phyloP scores from a whole-genome alignment of 2,329 filamentous ascomycete species.

The Zymoseptoria brevis region DNA sequence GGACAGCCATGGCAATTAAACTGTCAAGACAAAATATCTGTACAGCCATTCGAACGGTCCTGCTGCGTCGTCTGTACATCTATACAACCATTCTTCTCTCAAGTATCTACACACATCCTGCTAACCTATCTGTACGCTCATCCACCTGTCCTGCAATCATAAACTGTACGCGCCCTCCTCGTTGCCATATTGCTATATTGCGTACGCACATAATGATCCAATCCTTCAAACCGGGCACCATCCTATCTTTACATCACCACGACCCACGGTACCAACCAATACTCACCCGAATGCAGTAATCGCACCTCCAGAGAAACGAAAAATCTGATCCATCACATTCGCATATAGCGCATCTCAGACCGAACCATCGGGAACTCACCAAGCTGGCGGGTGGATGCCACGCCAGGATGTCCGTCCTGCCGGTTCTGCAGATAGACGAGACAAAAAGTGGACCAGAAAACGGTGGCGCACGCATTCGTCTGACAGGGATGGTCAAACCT shows the following conservation, averaged over 20 bases:
- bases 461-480: not conserved
- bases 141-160: not conserved
- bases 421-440: not conserved
- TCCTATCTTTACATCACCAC: not conserved
- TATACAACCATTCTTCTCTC: not conserved
- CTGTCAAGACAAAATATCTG: not conserved
- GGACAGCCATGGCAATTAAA: not conserved
- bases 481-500: not conserved
- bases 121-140: not conserved
- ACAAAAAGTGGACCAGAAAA: not conserved
- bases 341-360: not conserved
- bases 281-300: not conserved
- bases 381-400: conserved; percentile 1
- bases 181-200: too few species aligned
- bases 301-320: not conserved
- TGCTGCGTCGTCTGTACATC: not conserved
- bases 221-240: too few species aligned
- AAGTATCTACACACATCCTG: not conserved
- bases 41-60: not conserved
- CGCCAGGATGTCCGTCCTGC: not conserved
- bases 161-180: too few species aligned
- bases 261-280: not conserved
- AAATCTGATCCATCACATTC: conserved; percentile 5
- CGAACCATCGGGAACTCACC: not conserved
- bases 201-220: too few species aligned